Evolutionary conservation across 2,329 filamentous ascomycete genomes (phyloP).

Genomic region (Diaporthe nobilis): DNA sequence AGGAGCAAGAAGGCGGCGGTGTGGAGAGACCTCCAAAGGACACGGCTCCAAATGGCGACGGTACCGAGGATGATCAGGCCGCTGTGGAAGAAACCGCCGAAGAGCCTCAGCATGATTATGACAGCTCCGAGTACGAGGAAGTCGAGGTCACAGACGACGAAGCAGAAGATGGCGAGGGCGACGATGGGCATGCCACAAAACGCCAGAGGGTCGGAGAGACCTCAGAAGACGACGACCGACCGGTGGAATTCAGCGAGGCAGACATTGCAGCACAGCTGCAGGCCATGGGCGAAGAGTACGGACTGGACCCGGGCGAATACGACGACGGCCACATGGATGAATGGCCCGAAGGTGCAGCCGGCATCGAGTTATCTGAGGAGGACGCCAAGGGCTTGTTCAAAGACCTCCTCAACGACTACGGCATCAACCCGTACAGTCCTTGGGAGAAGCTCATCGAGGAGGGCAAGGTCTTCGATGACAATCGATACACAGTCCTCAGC

Average conservation of each 20-base stretch:
- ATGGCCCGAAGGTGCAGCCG: conserved; percentile 81
- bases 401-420: conserved; percentile 86
- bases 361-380: conserved; percentile 77
- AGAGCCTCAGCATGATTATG: conserved; percentile 59
- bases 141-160: conserved; percentile 76
- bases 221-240: conserved; percentile 56
- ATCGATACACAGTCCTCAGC: conserved; percentile 85
- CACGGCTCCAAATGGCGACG: conserved; percentile 43
- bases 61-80: conserved; percentile 47
- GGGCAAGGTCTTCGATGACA: conserved; percentile 84
- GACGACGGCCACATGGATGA: conserved; percentile 73
- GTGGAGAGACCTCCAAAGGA: conserved; percentile 32
- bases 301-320: conserved; percentile 82
- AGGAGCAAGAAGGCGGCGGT: conserved; percentile 27
- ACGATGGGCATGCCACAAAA: conserved; percentile 63
- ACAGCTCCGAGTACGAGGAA: conserved; percentile 84
- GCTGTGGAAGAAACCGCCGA: conserved; percentile 57
- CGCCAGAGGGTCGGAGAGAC: conserved; percentile 62
- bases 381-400: conserved; percentile 86
- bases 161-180: conserved; percentile 66
- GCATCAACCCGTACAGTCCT: conserved; percentile 87
- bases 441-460: conserved; percentile 94
- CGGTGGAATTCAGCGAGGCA: conserved; percentile 90
- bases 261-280: conserved; percentile 95
- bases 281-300: conserved; percentile 90